Evolutionary conservation across 2,329 filamentous ascomycete species (phyloP).

Genomic region (Fusarium begoniae): DNA sequence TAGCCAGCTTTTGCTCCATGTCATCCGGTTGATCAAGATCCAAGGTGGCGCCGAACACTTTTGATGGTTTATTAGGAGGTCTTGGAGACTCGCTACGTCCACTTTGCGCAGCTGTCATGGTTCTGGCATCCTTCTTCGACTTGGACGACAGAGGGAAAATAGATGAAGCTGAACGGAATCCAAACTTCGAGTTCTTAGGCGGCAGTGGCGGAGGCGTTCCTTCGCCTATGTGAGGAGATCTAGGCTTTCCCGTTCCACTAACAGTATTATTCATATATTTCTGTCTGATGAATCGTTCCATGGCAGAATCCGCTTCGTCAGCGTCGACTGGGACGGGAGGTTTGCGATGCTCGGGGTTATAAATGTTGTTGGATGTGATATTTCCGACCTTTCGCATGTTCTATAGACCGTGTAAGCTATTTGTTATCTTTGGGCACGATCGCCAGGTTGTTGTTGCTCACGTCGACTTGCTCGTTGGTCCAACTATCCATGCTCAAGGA

Average conservation of each 20-base stretch:
- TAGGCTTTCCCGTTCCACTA: slow-evolving; percentile 50
- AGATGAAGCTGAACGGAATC: slow-evolving; percentile 69
- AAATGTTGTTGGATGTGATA: slow-evolving; percentile 82
- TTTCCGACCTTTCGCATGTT: slow-evolving; percentile 97
- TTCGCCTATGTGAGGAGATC: slow-evolving; percentile 58
- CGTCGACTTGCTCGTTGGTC: slow-evolving; percentile 95
- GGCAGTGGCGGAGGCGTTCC: slow-evolving; percentile 68
- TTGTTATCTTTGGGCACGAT: neutral
- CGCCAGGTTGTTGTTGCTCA: slow-evolving; percentile 55
- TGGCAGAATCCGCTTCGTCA: slow-evolving; percentile 91
- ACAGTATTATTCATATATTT: slow-evolving; percentile 79
- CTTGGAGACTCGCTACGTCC: slow-evolving; percentile 49
- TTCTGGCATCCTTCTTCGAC: slow-evolving; percentile 63
- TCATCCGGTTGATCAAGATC: slow-evolving; percentile 63
- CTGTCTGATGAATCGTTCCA: slow-evolving; percentile 94
- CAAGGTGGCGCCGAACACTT: slow-evolving; percentile 75
- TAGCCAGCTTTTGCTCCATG: slow-evolving; percentile 78
- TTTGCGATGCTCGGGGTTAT: slow-evolving; percentile 85
- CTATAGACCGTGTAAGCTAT: slow-evolving; percentile 56
- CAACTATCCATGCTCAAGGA: slow-evolving; percentile 98
- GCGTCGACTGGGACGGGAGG: slow-evolving; percentile 87
- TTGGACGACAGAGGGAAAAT: slow-evolving; percentile 71
- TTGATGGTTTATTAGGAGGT: slow-evolving; percentile 70
- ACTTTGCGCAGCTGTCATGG: slow-evolving; percentile 40
- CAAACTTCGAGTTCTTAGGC: slow-evolving; percentile 70